Evolutionary conservation across 1,284 basidiomycete species (phyloP), one percentile per base, ranked within the genome.

Genomic region (Cutaneotrichosporon sp.): DNA sequence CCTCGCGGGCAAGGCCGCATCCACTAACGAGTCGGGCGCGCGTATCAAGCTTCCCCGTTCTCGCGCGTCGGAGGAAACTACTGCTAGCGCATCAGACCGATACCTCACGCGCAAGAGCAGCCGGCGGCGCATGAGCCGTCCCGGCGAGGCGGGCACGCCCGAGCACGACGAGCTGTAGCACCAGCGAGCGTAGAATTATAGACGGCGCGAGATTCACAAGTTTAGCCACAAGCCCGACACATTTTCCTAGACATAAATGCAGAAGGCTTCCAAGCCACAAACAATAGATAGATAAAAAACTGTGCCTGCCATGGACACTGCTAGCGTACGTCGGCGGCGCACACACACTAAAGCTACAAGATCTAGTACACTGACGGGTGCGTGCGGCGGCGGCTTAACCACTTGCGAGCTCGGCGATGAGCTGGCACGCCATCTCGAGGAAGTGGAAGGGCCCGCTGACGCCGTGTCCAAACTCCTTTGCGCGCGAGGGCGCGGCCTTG

Each of bases 361-460:
- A 22, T 20, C 36, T 35, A 41, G 17, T 14, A 17, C 9, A 36
- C 26, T n/a, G 12, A 15, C 4, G 17, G 10, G n/a, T 7, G 17
- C 12, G 17, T 7, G 38, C 8, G 10, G 17, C 20, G 17, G 26
- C 15, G 8, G 26, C 26, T 34, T 36, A 50, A 15, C 49, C 49
- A 20, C 49, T 50, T n/a, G 78, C 78, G 9, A 79, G 61, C 66
- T 79, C 78, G 21, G 77, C 76, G 44, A 82, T 82, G 49, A 82
- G 72, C 54, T 78, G 66, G 57, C 80, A 96, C 8, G 96, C 91
- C 52, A 94, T 87, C 72, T 98, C 94, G 81, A 97, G 86, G 74
- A 98, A 98, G 58, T 97, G 82, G 76, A 93, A 98, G 4, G 96
- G 94, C 47, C 78, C 79, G 39, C 87, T 90, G 8, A 88, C 83